Evolutionary conservation across 163 green algal species (phyloP).

Genomic region (Coccomyxa subellipsoidea): DNA sequence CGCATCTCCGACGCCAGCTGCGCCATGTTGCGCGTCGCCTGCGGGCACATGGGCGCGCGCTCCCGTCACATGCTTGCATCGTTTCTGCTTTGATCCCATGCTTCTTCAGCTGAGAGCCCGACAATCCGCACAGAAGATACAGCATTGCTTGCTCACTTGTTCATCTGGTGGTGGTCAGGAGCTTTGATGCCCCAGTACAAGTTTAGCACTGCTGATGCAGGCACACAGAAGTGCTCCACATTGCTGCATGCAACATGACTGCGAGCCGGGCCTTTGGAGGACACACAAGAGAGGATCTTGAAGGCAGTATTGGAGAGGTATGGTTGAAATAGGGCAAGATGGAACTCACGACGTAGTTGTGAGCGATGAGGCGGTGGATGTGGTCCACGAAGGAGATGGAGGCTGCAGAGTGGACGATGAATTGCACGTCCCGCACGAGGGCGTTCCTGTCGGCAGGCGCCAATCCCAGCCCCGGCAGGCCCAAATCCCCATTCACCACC

Average conservation of each 20-base stretch:
- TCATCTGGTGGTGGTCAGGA: too few relatives aligned
- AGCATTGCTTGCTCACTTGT: too few relatives aligned
- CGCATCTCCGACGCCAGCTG: conserved; percentile 26
- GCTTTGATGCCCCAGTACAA: too few relatives aligned
- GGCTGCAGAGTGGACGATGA: conserved; percentile 40
- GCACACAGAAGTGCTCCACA: too few relatives aligned
- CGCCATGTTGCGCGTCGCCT: conserved; percentile 37
- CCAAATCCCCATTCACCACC: conserved; percentile 37
- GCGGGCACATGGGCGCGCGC: not conserved
- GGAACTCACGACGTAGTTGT: conserved; percentile 50
- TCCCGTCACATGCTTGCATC: not conserved
- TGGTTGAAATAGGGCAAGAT: not conserved
- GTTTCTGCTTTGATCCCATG: not conserved
- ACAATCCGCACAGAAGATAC: not conserved
- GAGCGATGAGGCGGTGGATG: conserved; percentile 44
- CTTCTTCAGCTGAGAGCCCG: too few relatives aligned
- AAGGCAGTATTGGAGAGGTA: too few relatives aligned
- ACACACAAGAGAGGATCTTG: too few relatives aligned
- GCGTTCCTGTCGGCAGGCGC: not conserved
- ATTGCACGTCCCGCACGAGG: conserved; percentile 8
- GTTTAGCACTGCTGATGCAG: too few relatives aligned
- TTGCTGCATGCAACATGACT: too few relatives aligned
- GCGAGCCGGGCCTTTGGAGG: too few relatives aligned
- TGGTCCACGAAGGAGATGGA: conserved; percentile 53
- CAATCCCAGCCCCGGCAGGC: conserved; percentile 24